Base-by-base conservation (phyloP, 2,329 filamentous ascomycete species). In the Fusarium anthophilum region DNA sequence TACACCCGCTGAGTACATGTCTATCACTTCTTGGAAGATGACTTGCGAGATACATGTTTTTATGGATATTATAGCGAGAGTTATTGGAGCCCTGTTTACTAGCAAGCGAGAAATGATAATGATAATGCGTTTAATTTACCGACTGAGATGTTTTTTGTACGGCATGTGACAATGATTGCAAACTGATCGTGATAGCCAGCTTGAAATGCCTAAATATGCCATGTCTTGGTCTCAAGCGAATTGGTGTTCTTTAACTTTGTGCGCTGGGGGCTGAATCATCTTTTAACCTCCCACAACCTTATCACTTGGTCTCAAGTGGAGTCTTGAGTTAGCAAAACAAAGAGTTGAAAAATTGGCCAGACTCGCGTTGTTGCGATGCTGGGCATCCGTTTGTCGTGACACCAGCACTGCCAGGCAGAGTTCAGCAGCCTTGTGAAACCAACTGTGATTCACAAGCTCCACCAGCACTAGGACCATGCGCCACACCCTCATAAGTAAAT, bases 311-410 rank as follows among this genome's bases (percentile, higher is more conserved):
- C 22, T n/a, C 3, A 2, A 18, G 28, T n/a, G 15, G n/a, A n/a
- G 11, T 24, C 22, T 7, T 6, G 4, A 3, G 8, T 28, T 28
- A 10, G 11, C 4, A 2, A 11, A 18, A 13, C 3, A 28, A 32
- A 8, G 4, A 18, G 10, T 10, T 8, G 22, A 50, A 7, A 1
- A 8, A n/a, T 6, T 15, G 8, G 3, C 4, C 14, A 48, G 26
- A 30, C 3, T 17, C 7, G 3, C 8, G 30, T 17, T 4, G 2
- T 12, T 22, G 3, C n/a, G 9, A 50, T 14, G 22, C 15, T n/a
- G 0, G 0, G 26, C 6, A 22, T 12, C 26, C 2, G 13, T 3
- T 3, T 32, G 14, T 35, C 3, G 1, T 53, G n/a, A 24, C 47
- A 22, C 6, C 18, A 5, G 18, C 32, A 38, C 32, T 15, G 32